Evolutionary conservation across 495 filamentous ascomycete species (phyloP), one percentile per base, ranked within the genome.

Genomic region (Letharia lupina): DNA sequence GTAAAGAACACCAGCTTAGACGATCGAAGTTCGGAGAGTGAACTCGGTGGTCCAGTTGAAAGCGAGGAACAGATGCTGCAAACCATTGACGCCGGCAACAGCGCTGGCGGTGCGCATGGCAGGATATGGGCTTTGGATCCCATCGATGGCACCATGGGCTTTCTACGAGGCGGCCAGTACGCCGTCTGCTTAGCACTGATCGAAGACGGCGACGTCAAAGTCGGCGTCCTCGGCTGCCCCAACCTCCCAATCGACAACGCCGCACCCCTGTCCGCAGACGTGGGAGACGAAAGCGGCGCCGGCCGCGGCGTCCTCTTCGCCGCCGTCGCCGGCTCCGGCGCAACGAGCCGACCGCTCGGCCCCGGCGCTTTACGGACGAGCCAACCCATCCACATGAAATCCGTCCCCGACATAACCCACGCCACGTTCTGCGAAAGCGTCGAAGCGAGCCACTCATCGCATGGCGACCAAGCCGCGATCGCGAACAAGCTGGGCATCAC

Each of bases 81-180:
- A 67, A 79, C 90, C 61, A 91, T 99, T 72, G 94, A 96, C 77
- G 77, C 80, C 60, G 94, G 94, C 50, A 88, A 87, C 67, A 91
- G 89, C 72, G 75, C 83, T 52, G 94, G 95, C 67, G 94, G 94
- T 28, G 69, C 80, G 58, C 83, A 82, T 70, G 94, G 94, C 37
- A 82, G 94, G 66, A 91, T 97, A 76, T 99, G 94, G 94, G 90
- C 94, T 28, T 81, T 99, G 59, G 94, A 99, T 77, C 94, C 94
- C 47, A 96, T 99, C 66, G 94, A 99, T 75, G 94, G 94, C 57
- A 99, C 94, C 64, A 94, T 95, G 76, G 94, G 94, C 37, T 99
- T 99, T 78, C 80, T 99, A 61, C 83, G 94, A 60, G 95, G 95
- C n/a, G 94, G 91, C 23, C 94, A 99, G 77, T 99, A 99, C 73